Percentiles rank a stretch among this genome's conserved stretches.
Evolutionary conservation across 352 stramenopile genomes (phyloP).

Genomic region (Phytophthora kernoviae): DNA sequence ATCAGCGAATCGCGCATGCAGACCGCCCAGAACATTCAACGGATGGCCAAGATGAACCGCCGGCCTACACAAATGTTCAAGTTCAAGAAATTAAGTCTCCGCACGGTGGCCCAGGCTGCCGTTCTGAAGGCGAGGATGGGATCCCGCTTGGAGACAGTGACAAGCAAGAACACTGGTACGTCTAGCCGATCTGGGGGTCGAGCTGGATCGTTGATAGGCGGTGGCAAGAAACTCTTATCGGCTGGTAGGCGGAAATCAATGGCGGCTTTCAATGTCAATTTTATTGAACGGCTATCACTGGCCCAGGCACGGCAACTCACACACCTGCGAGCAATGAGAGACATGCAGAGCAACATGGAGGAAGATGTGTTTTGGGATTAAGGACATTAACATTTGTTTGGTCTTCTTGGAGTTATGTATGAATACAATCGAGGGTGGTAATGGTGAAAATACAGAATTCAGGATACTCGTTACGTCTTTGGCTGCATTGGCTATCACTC

Average conservation of each 20-base stretch:
- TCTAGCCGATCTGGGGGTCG: constrained; percentile 4
- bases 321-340: constrained; percentile 30
- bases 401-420: no score
- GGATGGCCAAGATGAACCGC: constrained; percentile 63
- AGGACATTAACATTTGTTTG: no score
- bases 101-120: constrained; percentile 16
- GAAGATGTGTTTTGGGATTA: constrained; percentile 33
- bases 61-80: constrained; percentile 31
- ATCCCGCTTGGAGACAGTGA: constrained; percentile 12
- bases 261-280: constrained; percentile 32
- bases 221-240: constrained; percentile 22
- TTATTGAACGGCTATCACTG: constrained; percentile 41
- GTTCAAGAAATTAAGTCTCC: constrained; percentile 31
- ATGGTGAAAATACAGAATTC: no score
- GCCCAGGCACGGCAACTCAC: constrained; percentile 41
- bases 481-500: no score
- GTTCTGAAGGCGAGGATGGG: constrained; percentile 25
- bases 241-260: constrained; percentile 26
- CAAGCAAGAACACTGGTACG: constrained; percentile 4
- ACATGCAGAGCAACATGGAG: constrained; percentile 31
- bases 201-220: constrained; percentile 14
- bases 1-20: constrained; percentile 75
- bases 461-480: no score
- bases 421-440: no score
- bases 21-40: constrained; percentile 68